Conservation (phyloP, 2,329 filamentous ascomycete species). For the Magnaporthales sp. region DNA sequence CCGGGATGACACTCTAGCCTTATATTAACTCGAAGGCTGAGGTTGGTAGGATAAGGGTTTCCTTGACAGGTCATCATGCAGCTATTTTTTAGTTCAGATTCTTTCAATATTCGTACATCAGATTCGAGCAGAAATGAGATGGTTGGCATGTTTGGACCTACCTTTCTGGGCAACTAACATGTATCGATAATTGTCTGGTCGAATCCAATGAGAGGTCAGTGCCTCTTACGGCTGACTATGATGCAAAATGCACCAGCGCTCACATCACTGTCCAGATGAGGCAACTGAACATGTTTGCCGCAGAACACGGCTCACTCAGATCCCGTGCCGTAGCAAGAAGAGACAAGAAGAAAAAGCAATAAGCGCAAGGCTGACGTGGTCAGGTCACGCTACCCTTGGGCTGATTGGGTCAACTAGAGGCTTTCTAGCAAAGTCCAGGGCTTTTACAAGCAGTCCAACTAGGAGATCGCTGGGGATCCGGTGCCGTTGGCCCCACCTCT, state of each 20-base stretch:
- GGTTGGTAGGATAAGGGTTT: not conserved
- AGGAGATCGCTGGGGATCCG: not conserved
- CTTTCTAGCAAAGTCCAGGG: not conserved
- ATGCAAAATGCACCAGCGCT: not conserved
- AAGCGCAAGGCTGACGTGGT: not conserved
- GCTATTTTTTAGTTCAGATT: not conserved
- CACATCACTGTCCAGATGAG: not conserved
- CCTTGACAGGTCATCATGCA: not conserved
- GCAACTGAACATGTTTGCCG: not conserved
- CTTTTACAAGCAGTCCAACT: not conserved
- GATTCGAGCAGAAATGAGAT: not conserved
- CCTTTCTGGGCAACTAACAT: not conserved
- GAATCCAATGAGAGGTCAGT: not conserved
- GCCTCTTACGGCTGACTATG: not conserved
- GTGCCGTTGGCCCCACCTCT: not conserved
- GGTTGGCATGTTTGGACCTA: not conserved
- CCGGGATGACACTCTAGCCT: not conserved
- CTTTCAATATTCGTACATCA: not conserved
- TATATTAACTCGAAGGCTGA: not conserved
- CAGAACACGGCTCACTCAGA: not conserved
- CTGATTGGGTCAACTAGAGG: too few relatives aligned
- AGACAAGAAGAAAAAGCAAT: constrained; percentile 1
- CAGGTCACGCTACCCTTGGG: not conserved
- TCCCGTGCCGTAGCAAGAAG: not conserved
- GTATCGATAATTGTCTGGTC: not conserved